Evolutionary conservation across 805 yeast species (phyloP).

Genomic region (Tetrapisispora taiwanensis): DNA sequence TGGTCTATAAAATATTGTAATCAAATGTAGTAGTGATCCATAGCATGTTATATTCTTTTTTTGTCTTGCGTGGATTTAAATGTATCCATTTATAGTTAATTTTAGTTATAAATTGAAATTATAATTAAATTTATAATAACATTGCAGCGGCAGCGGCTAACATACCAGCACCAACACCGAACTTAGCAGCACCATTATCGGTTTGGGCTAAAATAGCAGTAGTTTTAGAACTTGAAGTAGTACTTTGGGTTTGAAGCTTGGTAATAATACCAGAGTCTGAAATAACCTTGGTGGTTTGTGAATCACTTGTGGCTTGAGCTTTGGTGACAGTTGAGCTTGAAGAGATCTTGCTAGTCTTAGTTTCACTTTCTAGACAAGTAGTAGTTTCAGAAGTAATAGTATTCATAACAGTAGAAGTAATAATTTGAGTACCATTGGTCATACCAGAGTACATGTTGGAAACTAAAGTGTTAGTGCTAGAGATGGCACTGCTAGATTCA

Average conservation of each 20-base stretch:
- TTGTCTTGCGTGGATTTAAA: background rate
- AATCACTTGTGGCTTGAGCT: background rate
- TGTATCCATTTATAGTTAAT: no score
- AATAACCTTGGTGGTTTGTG: background rate
- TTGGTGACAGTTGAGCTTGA: background rate
- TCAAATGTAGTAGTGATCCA: no score
- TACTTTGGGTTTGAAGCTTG: background rate
- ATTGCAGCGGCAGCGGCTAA: slow-evolving; percentile 6
- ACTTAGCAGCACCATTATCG: slow-evolving; percentile 6
- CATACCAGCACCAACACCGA: slow-evolving; percentile 6
- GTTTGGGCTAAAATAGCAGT: slow-evolving; percentile 6
- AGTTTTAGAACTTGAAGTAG: slow-evolving; percentile 1
- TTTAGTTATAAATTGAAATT: no score
- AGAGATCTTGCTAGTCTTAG: background rate
- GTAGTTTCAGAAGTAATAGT: slow-evolving; percentile 2
- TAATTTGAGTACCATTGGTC: background rate
- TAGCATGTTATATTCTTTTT: no score
- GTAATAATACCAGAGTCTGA: background rate
- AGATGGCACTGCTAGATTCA: slow-evolving; percentile 14
- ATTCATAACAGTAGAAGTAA: background rate
- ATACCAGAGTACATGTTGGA: background rate
- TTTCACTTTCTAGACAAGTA: slow-evolving; percentile 5
- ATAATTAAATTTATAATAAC: slow-evolving; percentile 3
- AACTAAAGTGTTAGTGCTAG: slow-evolving; percentile 16
- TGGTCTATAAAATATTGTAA: background rate